phyloP scores from a whole-genome alignment of 2,329 filamentous ascomycete species.

The Botrytis paeoniae region DNA sequence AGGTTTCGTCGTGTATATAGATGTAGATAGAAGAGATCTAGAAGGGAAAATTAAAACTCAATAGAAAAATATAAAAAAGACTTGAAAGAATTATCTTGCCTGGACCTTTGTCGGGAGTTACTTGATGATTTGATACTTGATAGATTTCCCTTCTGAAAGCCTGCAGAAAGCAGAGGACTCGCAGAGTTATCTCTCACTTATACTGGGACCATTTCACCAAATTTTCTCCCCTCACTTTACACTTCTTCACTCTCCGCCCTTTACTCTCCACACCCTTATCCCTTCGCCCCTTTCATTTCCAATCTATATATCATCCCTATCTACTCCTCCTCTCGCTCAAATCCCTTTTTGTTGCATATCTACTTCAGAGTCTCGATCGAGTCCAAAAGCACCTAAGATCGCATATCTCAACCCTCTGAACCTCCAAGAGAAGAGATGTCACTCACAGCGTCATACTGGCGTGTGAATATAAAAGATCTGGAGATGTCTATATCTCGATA shows the following conservation, averaged over 20 bases:
- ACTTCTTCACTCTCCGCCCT: neutral
- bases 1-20: neutral
- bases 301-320: neutral
- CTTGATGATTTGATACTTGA: neutral
- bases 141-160: neutral
- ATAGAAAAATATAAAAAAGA: neutral
- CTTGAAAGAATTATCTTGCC: neutral
- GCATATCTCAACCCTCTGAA: neutral
- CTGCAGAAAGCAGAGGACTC: neutral
- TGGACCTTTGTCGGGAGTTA: fast-evolving
- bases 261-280: neutral
- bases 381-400: neutral
- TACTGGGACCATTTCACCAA: neutral
- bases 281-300: no score
- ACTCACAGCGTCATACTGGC: neutral
- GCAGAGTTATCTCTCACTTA: neutral
- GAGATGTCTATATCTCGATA: neutral
- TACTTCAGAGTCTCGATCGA: neutral
- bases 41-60: neutral
- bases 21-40: neutral
- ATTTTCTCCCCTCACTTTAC: neutral
- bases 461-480: neutral
- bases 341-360: neutral
- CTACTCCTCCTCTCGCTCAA: fast-evolving
- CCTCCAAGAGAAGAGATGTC: fast-evolving